Conservation (phyloP, 768 basidiomycete species). For the Ramaria sp. region DNA sequence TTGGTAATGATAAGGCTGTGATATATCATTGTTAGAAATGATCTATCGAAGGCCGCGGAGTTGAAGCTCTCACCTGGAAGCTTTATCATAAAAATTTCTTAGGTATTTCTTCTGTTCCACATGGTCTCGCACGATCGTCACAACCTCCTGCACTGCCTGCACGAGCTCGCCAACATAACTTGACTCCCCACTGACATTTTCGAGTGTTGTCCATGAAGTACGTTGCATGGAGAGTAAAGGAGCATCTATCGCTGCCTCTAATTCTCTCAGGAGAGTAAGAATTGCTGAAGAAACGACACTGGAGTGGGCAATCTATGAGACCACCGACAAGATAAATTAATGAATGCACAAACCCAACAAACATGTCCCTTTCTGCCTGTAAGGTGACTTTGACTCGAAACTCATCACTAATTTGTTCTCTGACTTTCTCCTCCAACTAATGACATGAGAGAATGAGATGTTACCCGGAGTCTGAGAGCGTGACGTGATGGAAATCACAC, state of each 20-base stretch:
- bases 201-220: slow-evolving; percentile 66
- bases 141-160: slow-evolving; percentile 60
- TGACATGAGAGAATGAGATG: background rate
- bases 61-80: slow-evolving; percentile 53
- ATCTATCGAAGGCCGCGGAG: background rate
- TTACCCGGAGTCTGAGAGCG: background rate
- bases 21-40: background rate
- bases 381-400: slow-evolving; percentile 74
- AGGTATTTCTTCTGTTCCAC: slow-evolving; percentile 94
- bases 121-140: slow-evolving; percentile 64
- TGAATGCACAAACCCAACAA: slow-evolving; percentile 57
- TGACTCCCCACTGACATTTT: slow-evolving; percentile 82
- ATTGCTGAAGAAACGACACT: slow-evolving; percentile 85
- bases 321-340: background rate
- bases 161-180: slow-evolving; percentile 71
- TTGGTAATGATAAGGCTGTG: slow-evolving; percentile 68
- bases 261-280: slow-evolving; percentile 65
- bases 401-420: slow-evolving; percentile 65
- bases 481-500: slow-evolving; percentile 28
- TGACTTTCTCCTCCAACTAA: slow-evolving; percentile 88
- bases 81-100: slow-evolving; percentile 88
- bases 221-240: slow-evolving; percentile 68
- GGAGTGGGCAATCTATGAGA: slow-evolving; percentile 2
- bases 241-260: slow-evolving; percentile 76
- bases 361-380: slow-evolving; percentile 78